Evolutionary conservation across 225 moss, liverwort and hornwort genomes (phyloP), one percentile per base, ranked within the genome.

Genomic region (Bryum argenteum): DNA sequence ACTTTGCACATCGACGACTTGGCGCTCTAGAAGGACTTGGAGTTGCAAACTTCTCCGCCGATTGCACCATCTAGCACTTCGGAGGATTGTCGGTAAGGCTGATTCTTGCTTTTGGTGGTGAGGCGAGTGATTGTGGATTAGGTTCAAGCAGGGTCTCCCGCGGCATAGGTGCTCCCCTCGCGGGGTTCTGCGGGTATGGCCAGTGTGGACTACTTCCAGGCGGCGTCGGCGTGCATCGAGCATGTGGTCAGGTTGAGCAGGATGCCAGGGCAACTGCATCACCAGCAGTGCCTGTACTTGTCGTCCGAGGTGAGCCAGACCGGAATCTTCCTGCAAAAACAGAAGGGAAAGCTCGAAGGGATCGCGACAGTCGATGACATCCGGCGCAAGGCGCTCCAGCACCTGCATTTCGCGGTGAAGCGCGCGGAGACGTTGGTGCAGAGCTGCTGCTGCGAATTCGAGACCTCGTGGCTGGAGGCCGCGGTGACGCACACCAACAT

Each of bases 371-470:
- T 0, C 5, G 16, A 71, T 5, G 84, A 80, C 66, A 68, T 70
- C 15, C 74, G 74, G 5, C 67, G 74, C 19, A 71, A 56, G 41
- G 78, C 80, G 0, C 77, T 80, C 9, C 58, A 59, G 61, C 66
- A 75, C 6, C 39, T 81, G 44, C 26, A 65, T 54, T 79, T 75
- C 54, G 9, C 74, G n/a, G 66, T 78, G 59, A 81, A 81, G 71
- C 9, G 84, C n/a, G 84, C 67, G 40, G 77, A 84, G 67, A 75
- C 10, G 0, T 54, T 84, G 58, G 48, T 84, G 67, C 66, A 40
- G 3, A 16, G 51, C 6, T 84, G 84, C 52, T 71, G 74, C 58
- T 84, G 84, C 23, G 58, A 80, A 48, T 0, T 38, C 20, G 18
- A 72, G 26, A 0, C 6, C 1, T 39, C 73, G 7, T 84, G 74